Evolutionary conservation across 106 monocot genomes (phyloP).

Genomic region (Narthecium ossifragum): DNA sequence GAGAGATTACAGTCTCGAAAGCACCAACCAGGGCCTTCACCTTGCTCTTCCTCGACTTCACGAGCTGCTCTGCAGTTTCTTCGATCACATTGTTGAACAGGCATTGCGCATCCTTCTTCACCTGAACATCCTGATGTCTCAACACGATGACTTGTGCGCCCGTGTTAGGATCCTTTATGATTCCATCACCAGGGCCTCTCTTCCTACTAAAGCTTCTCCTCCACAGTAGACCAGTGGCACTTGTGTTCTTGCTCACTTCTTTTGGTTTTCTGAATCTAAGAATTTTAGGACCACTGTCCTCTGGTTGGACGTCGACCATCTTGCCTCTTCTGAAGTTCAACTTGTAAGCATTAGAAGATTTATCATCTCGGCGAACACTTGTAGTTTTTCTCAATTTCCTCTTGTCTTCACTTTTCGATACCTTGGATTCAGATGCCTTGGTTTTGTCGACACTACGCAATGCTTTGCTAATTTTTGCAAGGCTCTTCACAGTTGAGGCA

Average conservation of each 20-base stretch:
- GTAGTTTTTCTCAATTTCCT: slow-evolving; percentile 19
- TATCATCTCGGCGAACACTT: slow-evolving; percentile 14
- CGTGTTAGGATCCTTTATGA: slow-evolving; percentile 3
- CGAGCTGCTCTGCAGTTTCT: slow-evolving; percentile 87
- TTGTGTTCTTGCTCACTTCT: slow-evolving; percentile 10
- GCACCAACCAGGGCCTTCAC: slow-evolving; percentile 97
- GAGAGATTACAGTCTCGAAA: slow-evolving; percentile 93
- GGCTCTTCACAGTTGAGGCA: neutral
- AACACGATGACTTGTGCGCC: slow-evolving; percentile 35
- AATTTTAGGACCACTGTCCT: slow-evolving; percentile 33
- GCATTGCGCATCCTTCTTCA: slow-evolving; percentile 51
- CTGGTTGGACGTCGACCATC: slow-evolving; percentile 38
- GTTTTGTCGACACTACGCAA: slow-evolving; percentile 9
- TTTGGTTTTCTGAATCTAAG: slow-evolving; percentile 53
- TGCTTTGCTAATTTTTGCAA: neutral
- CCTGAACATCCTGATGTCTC: slow-evolving; percentile 60
- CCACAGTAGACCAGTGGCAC: neutral
- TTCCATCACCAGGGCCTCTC: slow-evolving; percentile 9
- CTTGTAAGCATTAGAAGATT: slow-evolving; percentile 22
- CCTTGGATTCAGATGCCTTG: slow-evolving; percentile 12
- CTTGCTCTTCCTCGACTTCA: slow-evolving; percentile 76
- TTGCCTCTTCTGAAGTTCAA: slow-evolving; percentile 68
- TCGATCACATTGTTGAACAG: slow-evolving; percentile 86
- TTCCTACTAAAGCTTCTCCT: slow-evolving; percentile 33
- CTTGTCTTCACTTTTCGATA: slow-evolving; percentile 8